Base-by-base conservation (phyloP, 1,284 basidiomycete genomes). In the Ceratobasidium sp. region DNA sequence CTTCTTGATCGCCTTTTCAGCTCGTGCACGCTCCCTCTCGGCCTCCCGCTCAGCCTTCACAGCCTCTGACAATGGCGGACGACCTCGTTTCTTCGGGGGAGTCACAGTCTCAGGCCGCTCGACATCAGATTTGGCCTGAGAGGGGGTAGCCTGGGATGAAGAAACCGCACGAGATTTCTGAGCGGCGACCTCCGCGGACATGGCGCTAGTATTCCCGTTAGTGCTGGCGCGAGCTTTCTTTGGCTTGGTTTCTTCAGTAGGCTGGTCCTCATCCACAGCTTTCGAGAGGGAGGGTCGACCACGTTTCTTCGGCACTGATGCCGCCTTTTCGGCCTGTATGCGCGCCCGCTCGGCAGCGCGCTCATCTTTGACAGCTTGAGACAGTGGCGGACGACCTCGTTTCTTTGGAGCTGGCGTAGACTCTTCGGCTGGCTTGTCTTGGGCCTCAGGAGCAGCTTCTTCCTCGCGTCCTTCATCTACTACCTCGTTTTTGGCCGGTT, bases 31-130 rank as follows among this genome's bases (percentile, higher is more conserved):
- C 55, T 79, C 72, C 73, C 75, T 78, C 69, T 78, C 76, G 14
- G 79, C 80, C 34, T 77, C 77, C 6, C 76, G 72, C 14, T 75
- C 73, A 0, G 78, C 80, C 59, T 78, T 79, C 74, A 78, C 78
- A 72, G 79, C 78, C 10, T 77, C 78, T 8, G 78, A 73, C 18
- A 80, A 61, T 9, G 75, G 76, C 2, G 72, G 76, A 3, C 78
- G 75, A 1, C 78, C 77, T 4, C 62, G 62, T 18, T 32, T 34
- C 36, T 55, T 67, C 5, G 50, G 23, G 8, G 62, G 39, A 9
- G 62, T 48, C 16, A 48, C 26, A 23, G n/a, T 16, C 6, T 67
- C 34, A 16, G 26, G 8, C 23, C 10, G 3, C 3, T n/a, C 41
- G 4, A 41, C 8, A 9, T 48, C 34, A 14, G 62, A 34, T 34